Conservation (phyloP, 805 yeast genomes). For the Wickerhamomyces silvicola region DNA sequence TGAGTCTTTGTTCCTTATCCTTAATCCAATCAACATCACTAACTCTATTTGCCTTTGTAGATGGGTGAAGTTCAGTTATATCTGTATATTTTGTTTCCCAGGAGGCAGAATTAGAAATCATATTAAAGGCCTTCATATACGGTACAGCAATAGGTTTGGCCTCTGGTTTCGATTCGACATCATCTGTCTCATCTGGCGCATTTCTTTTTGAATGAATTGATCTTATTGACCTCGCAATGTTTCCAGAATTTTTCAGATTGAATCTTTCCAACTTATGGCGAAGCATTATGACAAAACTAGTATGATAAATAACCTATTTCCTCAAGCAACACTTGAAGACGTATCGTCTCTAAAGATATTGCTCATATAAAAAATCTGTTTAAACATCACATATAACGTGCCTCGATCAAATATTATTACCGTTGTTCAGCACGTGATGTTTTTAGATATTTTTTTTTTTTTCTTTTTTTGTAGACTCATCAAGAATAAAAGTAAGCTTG, state of each 20-base stretch:
- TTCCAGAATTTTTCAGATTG: no score
- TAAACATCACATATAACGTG: neutral
- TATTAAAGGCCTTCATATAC: conserved; percentile 6
- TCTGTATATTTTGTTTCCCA: conserved; percentile 10
- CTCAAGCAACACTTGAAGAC: no score
- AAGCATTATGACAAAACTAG: no score
- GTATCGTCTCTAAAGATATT: no score
- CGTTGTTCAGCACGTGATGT: neutral
- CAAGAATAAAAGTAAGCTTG: neutral
- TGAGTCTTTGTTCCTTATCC: conserved; percentile 2
- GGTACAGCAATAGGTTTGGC: neutral
- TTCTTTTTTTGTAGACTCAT: neutral
- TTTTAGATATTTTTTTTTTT: conserved; percentile 1
- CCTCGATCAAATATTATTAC: neutral
- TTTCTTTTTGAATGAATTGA: no score
- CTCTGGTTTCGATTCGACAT: neutral
- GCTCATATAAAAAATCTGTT: no score
- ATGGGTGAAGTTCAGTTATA: conserved; percentile 11
- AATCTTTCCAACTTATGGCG: no score
- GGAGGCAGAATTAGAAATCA: conserved; percentile 6
- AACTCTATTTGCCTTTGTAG: conserved; percentile 8
- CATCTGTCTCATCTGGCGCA: neutral
- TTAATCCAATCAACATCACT: conserved; percentile 7
- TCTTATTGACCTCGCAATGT: no score
- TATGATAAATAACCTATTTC: no score